phyloP scores from a whole-genome alignment of 1,284 basidiomycete species.

The Fistulinella cinereoalba region DNA sequence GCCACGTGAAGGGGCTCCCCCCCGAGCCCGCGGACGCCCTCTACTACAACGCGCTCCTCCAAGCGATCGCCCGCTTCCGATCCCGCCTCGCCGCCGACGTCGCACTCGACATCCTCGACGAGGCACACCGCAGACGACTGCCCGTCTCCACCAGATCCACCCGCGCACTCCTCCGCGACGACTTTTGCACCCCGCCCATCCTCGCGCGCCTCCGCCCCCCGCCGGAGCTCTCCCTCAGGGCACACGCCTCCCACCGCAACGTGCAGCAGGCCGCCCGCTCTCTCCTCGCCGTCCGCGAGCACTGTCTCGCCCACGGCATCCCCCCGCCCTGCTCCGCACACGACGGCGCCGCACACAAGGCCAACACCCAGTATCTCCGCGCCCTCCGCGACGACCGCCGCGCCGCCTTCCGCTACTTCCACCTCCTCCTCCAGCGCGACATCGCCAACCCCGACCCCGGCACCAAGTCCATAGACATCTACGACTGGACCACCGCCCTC shows the following conservation, averaged over 20 bases:
- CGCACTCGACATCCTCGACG: slow-evolving; percentile 41
- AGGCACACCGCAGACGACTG: slow-evolving; percentile 45
- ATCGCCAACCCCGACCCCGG: slow-evolving; percentile 13
- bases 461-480: slow-evolving; percentile 29
- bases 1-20: slow-evolving; percentile 40
- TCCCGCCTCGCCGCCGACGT: slow-evolving; percentile 41
- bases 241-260: slow-evolving; percentile 44
- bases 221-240: slow-evolving; percentile 20
- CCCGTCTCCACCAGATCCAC: slow-evolving; percentile 42
- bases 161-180: slow-evolving; percentile 45
- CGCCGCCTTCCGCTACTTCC: slow-evolving; percentile 50
- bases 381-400: slow-evolving; percentile 36
- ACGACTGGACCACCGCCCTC: slow-evolving; percentile 36
- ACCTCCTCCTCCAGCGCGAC: slow-evolving; percentile 26
- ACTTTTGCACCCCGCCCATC: slow-evolving; percentile 49
- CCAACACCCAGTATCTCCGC: slow-evolving; percentile 35
- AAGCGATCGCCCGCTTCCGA: slow-evolving; percentile 44
- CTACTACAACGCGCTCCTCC: slow-evolving; percentile 57
- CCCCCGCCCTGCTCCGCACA: slow-evolving; percentile 25
- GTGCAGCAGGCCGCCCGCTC: slow-evolving; percentile 42
- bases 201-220: slow-evolving; percentile 42
- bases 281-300: slow-evolving; percentile 36
- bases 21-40: slow-evolving; percentile 34
- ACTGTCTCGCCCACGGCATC: slow-evolving; percentile 20
- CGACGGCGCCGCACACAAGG: slow-evolving; percentile 31